A percentile compares a stretch with the other conserved stretches of the same genome.
Evolutionary conservation across 306 rosid species (phyloP).

Genomic region (Acacia acuminata): DNA sequence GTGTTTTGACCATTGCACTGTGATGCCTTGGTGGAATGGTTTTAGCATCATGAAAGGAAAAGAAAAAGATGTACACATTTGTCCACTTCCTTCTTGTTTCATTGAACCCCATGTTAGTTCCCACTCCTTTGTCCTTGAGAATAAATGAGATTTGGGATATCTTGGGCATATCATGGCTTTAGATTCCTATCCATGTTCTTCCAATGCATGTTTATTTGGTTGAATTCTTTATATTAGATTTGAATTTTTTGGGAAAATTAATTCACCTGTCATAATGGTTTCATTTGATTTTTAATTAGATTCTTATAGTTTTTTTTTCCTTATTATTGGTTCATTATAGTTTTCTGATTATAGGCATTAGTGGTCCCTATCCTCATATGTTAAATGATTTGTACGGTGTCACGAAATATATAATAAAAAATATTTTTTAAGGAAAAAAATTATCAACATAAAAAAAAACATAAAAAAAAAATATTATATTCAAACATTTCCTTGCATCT

Average conservation of each 20-base stretch:
- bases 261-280: too few relatives aligned
- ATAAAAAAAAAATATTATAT: too few relatives aligned
- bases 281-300: too few relatives aligned
- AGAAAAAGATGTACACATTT: conserved; percentile 28
- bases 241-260: neutral
- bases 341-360: too few relatives aligned
- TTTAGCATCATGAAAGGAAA: conserved; percentile 24
- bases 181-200: neutral
- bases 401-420: too few relatives aligned
- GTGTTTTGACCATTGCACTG: conserved; percentile 31
- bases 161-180: neutral
- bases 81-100: conserved; percentile 16
- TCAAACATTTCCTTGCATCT: too few relatives aligned
- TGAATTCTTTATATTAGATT: neutral
- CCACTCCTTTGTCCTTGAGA: neutral
- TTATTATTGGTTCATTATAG: too few relatives aligned
- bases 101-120: neutral
- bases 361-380: too few relatives aligned
- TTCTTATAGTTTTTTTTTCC: too few relatives aligned
- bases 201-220: neutral
- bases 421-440: too few relatives aligned
- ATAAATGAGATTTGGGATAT: conserved; percentile 3
- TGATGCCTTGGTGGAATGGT: conserved; percentile 23
- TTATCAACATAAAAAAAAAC: too few relatives aligned
- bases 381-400: too few relatives aligned